Percentiles rank a stretch among this genome's conserved stretches.
These are phyloP conservation scores for Mortierella polycephala DNA, from an alignment of 371 early-diverging fungal genomes.

Conservation along the genomic window DNA sequence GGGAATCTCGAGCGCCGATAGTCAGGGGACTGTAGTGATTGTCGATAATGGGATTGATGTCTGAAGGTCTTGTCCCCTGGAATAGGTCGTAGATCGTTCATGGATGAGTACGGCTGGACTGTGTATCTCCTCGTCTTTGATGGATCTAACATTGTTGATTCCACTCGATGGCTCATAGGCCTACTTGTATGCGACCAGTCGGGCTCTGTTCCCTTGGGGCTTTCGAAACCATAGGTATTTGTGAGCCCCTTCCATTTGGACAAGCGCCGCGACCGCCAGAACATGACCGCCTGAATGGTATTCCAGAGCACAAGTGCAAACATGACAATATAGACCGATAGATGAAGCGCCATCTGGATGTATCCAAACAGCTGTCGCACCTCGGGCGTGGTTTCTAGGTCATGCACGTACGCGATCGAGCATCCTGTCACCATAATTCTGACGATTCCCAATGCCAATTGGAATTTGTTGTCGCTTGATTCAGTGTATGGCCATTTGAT, in stretches of 20 bases:
- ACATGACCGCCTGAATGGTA: conserved; percentile 41
- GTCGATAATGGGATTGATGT: conserved; percentile 19
- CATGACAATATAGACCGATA: conserved; percentile 41
- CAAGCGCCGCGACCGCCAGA: conserved; percentile 33
- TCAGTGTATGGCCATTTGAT: conserved; percentile 49
- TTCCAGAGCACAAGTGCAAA: conserved; percentile 50
- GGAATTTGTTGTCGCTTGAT: conserved; percentile 49
- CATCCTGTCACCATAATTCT: conserved; percentile 43
- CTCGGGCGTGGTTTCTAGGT: conserved; percentile 11
- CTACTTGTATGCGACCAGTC: conserved; percentile 29
- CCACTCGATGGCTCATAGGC: conserved; percentile 15
- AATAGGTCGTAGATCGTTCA: conserved; percentile 15
- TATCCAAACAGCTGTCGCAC: conserved; percentile 41
- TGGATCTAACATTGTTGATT: conserved; percentile 1
- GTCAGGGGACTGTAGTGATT: conserved; percentile 14
- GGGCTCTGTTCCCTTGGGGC: conserved; percentile 4
- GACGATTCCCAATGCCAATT: conserved; percentile 27
- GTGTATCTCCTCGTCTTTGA: conserved; percentile 36
- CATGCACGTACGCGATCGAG: conserved; percentile 35
- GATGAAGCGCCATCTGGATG: conserved; percentile 44
- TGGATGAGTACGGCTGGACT: conserved; percentile 39
- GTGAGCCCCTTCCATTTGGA: conserved; percentile 28
- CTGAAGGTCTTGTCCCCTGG: conserved; percentile 11
- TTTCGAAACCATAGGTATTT: conserved; percentile 26
- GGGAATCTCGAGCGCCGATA: conserved; percentile 23